Evolutionary conservation across 345 rosid genomes (phyloP), one percentile per base, ranked within the genome.

Genomic region (Acer negundo): DNA sequence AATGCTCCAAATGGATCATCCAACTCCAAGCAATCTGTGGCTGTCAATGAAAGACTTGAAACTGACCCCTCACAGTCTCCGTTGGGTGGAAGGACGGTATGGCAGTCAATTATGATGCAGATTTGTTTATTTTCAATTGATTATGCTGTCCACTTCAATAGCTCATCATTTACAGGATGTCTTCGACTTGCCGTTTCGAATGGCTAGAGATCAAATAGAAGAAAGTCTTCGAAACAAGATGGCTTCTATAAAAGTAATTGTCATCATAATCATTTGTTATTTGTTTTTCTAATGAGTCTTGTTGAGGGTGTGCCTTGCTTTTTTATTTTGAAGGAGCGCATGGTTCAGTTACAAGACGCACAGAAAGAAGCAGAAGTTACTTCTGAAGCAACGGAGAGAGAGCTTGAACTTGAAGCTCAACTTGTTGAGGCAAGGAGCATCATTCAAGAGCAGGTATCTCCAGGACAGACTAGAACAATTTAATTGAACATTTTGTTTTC

Each of bases 401-500:
- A 96, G 83, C 99, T 96, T 83, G 99, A 94, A 80, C 99, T 96
- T 26, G 97, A 94, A 91, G 99, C 98, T 77, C 99, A 96, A 86
- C 94, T 96, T 59, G 99, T 94, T 65, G 99, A 96, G 85, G 98
- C 98, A 38, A 94, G 98, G 62, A 96, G 99, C 85, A 96, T 94
- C 73, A 94, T 94, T 85, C 97, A 94, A 84, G 99, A 96, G 86
- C 99, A 96, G 98, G 97, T 94, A 76, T 15, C 66, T 13, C 47
- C 35, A 73, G 66, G 8, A 10, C 72, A 74, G 72, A 56, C 42
- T 23, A 23, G 31, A 67, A 51, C 22, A 20, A 40, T 20, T 53
- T 4, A 42, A 63, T 68, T 75, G 51, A 55, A 38, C 16, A 10
- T 12, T 46, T 38, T 46, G 24, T 26, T 42, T 35, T 51, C 44